A percentile compares a stretch with the other conserved stretches of the same genome.
Evolutionary conservation across 495 filamentous ascomycete species (phyloP).

Genomic region (Xylaria longipes): DNA sequence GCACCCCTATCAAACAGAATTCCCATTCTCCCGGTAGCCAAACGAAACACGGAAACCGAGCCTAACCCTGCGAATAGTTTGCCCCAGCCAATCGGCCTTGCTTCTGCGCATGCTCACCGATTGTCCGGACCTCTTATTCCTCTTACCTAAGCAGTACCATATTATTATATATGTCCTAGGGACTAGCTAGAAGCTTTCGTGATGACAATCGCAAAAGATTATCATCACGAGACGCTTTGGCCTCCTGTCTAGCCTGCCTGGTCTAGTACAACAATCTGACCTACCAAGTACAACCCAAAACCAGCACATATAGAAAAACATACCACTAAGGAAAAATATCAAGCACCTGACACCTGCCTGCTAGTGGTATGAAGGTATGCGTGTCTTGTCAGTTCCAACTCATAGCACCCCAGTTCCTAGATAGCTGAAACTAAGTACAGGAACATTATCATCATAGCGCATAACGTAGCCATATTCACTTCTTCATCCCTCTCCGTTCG

Average conservation of each 20-base stretch:
- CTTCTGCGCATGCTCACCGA: constrained; percentile 6
- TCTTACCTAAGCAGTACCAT: not conserved
- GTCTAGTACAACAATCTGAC: not conserved
- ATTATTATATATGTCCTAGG: not conserved
- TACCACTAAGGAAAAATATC: no score
- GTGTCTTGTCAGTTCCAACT: no score
- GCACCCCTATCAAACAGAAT: not conserved
- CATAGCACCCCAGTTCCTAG: not conserved
- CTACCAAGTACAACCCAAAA: not conserved
- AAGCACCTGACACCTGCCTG: no score
- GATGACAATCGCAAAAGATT: no score
- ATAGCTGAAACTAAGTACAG: not conserved
- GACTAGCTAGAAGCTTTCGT: not conserved
- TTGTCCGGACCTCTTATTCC: not conserved
- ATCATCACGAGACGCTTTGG: no score
- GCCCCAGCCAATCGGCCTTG: constrained; percentile 4
- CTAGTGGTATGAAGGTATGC: no score
- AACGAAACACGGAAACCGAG: not conserved
- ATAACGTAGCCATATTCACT: not conserved
- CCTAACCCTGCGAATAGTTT: not conserved
- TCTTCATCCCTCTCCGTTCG: not conserved
- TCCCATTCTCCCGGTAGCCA: constrained; percentile 9
- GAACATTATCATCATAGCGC: not conserved
- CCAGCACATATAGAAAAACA: no score
- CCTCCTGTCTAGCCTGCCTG: not conserved